phyloP scores from a whole-genome alignment of 148 eudicot genomes.

The Agrostemma githago region DNA sequence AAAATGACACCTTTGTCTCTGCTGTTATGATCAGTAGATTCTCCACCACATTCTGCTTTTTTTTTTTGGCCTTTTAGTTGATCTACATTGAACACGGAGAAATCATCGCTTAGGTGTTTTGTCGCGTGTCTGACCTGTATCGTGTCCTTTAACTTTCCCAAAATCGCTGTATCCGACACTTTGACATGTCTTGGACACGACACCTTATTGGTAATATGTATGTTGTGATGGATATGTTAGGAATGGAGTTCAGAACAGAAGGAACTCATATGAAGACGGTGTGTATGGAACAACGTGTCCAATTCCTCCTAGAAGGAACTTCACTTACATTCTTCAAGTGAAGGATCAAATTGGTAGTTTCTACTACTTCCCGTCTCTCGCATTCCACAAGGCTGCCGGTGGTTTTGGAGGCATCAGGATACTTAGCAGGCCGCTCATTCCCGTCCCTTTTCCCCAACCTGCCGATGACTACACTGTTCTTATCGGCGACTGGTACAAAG shows the following conservation, averaged over 20 bases:
- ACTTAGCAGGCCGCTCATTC: constrained; percentile 81
- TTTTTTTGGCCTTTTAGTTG: not conserved
- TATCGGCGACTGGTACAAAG: constrained; percentile 88
- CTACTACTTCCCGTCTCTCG: constrained; percentile 90
- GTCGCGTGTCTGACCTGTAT: not conserved
- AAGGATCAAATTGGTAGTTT: constrained; percentile 98
- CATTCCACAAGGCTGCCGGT: constrained; percentile 94
- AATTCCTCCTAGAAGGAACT: constrained; percentile 85
- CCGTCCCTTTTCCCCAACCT: constrained; percentile 78
- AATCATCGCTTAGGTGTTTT: not conserved
- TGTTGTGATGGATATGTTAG: constrained; percentile 28
- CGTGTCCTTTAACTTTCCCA: not conserved
- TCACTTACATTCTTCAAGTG: constrained; percentile 88
- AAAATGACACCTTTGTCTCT: not conserved
- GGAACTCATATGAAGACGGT: constrained; percentile 88
- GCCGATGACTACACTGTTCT: constrained; percentile 75
- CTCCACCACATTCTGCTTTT: constrained; percentile 1
- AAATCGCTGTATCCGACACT: too few species aligned
- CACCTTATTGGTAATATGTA: not conserved
- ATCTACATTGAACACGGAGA: not conserved
- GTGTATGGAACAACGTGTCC: constrained; percentile 94
- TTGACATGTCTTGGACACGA: too few species aligned
- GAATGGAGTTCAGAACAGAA: constrained; percentile 88
- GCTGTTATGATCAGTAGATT: constrained; percentile 12
- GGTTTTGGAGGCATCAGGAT: constrained; percentile 89